Percentiles rank a stretch among this genome's conserved stretches.
Evolutionary conservation across 2,329 filamentous ascomycete genomes (phyloP).

Genomic region (Claviceps sp.): DNA sequence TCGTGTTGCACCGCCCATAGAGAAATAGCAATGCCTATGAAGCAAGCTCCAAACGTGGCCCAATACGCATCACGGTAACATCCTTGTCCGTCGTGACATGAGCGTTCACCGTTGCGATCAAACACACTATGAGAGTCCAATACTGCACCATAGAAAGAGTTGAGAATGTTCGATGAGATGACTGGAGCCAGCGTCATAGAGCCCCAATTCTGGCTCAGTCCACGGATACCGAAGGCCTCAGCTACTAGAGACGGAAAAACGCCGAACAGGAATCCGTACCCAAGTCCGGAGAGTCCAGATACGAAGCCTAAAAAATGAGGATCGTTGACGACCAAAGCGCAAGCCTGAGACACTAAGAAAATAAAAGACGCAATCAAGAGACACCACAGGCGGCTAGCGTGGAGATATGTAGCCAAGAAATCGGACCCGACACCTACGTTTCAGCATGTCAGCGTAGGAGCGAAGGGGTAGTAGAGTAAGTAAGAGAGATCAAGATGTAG

Average conservation of each 20-base stretch:
- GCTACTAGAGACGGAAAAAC: conserved; percentile 83
- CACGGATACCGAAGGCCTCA: conserved; percentile 81
- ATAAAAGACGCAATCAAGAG: conserved; percentile 63
- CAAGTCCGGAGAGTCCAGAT: conserved; percentile 72
- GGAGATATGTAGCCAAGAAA: conserved; percentile 67
- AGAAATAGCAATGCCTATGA: conserved; percentile 54
- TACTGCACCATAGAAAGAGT: conserved; percentile 73
- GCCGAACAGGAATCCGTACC: conserved; percentile 87
- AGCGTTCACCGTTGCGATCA: conserved; percentile 53
- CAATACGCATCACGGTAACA: conserved; percentile 77
- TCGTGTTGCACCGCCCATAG: conserved; percentile 57
- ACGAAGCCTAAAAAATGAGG: conserved; percentile 66
- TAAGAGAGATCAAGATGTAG: background rate
- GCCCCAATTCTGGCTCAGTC: conserved; percentile 91
- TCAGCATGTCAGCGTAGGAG: background rate
- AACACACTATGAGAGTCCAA: conserved; percentile 70
- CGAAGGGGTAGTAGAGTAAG: no score
- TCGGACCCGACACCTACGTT: conserved; percentile 71
- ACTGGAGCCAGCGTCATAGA: conserved; percentile 86
- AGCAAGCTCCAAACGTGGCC: conserved; percentile 60
- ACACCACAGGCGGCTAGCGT: conserved; percentile 82
- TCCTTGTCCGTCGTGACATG: conserved; percentile 61
- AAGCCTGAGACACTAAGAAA: conserved; percentile 69
- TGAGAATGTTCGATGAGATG: conserved; percentile 81
- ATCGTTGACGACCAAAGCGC: conserved; percentile 60